These are phyloP conservation scores for Yarrowia osloensis DNA, from an alignment of 805 yeast genomes.

Conservation along the genomic window DNA sequence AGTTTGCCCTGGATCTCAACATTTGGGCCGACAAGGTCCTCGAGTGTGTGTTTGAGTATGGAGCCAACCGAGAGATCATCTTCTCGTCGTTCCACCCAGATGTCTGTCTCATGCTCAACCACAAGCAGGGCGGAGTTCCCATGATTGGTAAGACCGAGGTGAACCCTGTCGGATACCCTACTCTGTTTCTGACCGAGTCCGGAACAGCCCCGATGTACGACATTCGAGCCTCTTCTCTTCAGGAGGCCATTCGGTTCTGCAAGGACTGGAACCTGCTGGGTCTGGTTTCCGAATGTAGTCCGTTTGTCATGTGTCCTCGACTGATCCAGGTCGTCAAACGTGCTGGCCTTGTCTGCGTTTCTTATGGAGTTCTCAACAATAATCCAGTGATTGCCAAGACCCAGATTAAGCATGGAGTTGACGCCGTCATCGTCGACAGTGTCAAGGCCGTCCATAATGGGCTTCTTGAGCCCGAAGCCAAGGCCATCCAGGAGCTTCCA, in stretches of 20 bases:
- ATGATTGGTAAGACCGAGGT: slow-evolving; percentile 43
- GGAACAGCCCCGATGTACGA: slow-evolving; percentile 90
- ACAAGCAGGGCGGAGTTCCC: slow-evolving; percentile 93
- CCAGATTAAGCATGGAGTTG: slow-evolving; percentile 93
- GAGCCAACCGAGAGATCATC: slow-evolving; percentile 78
- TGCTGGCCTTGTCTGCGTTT: slow-evolving; percentile 87
- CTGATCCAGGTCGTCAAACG: slow-evolving; percentile 88
- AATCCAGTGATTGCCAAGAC: slow-evolving; percentile 78
- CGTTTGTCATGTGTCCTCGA: slow-evolving; percentile 86
- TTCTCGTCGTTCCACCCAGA: slow-evolving; percentile 96
- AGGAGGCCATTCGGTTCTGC: slow-evolving; percentile 88
- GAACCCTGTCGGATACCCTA: slow-evolving; percentile 27
- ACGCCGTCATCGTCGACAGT: slow-evolving; percentile 96
- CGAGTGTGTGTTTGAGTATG: slow-evolving; percentile 73
- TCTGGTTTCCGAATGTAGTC: slow-evolving; percentile 83
- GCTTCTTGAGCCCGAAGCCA: slow-evolving; percentile 41
- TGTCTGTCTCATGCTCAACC: slow-evolving; percentile 75
- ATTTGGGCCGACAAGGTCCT: slow-evolving; percentile 86
- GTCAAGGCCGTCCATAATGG: slow-evolving; percentile 92
- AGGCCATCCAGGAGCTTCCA: not conserved
- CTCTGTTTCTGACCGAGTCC: slow-evolving; percentile 78
- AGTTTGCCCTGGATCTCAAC: slow-evolving; percentile 78
- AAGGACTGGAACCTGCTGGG: slow-evolving; percentile 90
- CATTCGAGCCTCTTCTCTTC: slow-evolving; percentile 80
- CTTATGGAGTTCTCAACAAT: slow-evolving; percentile 84